Evolutionary conservation across 306 rosid species (phyloP).

Genomic region (Vigna hirtella): DNA sequence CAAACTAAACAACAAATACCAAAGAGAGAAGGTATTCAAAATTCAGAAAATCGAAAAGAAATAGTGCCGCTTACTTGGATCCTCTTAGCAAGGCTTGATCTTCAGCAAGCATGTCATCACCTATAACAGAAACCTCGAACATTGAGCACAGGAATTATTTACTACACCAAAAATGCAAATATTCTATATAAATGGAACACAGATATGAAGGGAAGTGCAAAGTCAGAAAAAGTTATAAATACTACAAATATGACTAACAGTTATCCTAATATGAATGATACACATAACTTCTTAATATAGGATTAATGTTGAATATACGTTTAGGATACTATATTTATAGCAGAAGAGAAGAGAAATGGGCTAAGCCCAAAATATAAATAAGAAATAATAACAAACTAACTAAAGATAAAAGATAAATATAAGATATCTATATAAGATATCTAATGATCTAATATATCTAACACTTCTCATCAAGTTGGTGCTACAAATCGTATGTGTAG

Average conservation of each 20-base stretch:
- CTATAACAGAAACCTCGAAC: constrained; percentile 49
- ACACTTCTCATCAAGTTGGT: no score
- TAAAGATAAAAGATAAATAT: no score
- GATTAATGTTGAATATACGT: no score
- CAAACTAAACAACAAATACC: constrained; percentile 17
- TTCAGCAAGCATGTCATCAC: constrained; percentile 38
- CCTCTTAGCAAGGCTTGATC: constrained; percentile 51
- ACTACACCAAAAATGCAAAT: constrained; percentile 34
- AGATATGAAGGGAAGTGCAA: background rate
- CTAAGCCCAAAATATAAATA: no score
- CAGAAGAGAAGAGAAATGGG: no score
- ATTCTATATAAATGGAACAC: constrained; percentile 16
- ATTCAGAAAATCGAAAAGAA: constrained; percentile 29
- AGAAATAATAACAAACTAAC: no score
- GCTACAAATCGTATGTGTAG: no score
- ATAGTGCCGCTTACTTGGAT: constrained; percentile 60
- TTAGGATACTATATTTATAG: no score
- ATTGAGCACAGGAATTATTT: constrained; percentile 41
- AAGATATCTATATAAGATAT: no score
- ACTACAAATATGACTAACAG: background rate
- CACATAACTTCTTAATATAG: background rate
- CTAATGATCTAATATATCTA: no score
- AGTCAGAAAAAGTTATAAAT: constrained; percentile 17
- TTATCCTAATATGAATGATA: constrained; percentile 16
- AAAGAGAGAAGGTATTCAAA: constrained; percentile 8